Base-by-base conservation (phyloP, 805 yeast species). In the Metschnikowia drakensbergensis region DNA sequence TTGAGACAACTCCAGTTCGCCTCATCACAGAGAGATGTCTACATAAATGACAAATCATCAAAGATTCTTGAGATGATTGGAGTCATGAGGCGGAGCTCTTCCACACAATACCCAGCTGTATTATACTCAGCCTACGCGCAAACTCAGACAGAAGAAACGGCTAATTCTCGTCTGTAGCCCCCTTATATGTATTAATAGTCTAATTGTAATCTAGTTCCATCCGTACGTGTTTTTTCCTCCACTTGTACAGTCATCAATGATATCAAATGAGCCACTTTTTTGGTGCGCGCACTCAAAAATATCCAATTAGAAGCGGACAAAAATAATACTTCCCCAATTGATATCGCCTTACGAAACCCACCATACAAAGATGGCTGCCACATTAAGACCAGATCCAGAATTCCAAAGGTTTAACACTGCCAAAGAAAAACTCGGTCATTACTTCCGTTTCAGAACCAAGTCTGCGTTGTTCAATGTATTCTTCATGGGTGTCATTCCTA, bases 361-460 rank as follows among this genome's bases (percentile, higher is more conserved):
- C 11, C 44, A 25, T 33, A 34, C 35, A 37, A 46, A 29, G 23
- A 72, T 72, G 77, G 77, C 76, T 43, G 68, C 63, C 51, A 72
- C 77, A 38, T 68, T 72, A 53, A 66, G 58, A 61, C 75, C 74
- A 51, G 77, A 72, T 55, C 68, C 65, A 37, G 75, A 63, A 42
- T 64, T 71, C 38, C 72, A 70, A 57, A 64, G 66, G 52, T 72
- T 72, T 62, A 72, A 72, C 55, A 53, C 61, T 30, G 75, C 74
- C 45, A 72, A 68, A 54, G 77, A 72, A 54, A 67, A 62, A 52
- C 55, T 62, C 34, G 76, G 77, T 29, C 67, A 65, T 58, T 67
- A 65, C 60, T 72, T 72, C 60, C 65, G 77, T 43, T 71, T 72
- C 64, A 72, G 62, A 46, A 65, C 74, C 25, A 64, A 63, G 52